Evolutionary conservation across 2,329 filamentous ascomycete species (phyloP).

Genomic region (Aspergillus hortae): DNA sequence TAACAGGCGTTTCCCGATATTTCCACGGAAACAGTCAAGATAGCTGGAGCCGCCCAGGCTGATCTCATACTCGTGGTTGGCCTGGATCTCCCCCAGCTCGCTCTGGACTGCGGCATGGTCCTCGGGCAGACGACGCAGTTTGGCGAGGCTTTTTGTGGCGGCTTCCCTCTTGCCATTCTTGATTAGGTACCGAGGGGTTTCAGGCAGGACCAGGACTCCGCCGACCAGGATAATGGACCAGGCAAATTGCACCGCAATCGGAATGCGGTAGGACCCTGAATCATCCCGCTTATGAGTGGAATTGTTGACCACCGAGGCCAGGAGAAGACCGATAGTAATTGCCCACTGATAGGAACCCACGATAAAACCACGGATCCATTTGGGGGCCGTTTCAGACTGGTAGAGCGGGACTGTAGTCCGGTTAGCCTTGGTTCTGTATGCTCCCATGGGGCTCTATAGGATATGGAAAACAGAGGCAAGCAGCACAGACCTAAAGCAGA

Average conservation of each 20-base stretch:
- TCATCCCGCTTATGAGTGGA: constrained; percentile 58
- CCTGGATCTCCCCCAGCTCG: constrained; percentile 76
- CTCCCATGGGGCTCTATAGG: too few relatives aligned
- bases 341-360: constrained; percentile 76
- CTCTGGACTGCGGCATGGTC: constrained; percentile 65
- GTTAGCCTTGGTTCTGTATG: too few relatives aligned
- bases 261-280: constrained; percentile 69
- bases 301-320: constrained; percentile 70
- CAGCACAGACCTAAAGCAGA: constrained; percentile 52
- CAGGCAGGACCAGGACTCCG: constrained; percentile 71
- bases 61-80: constrained; percentile 80
- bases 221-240: constrained; percentile 70
- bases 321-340: constrained; percentile 70
- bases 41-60: constrained; percentile 25
- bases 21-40: constrained; percentile 56
- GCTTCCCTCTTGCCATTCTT: constrained; percentile 65
- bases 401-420: constrained; percentile 49
- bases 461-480: too few relatives aligned
- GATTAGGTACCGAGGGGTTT: constrained; percentile 78
- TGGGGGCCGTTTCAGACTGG: constrained; percentile 72
- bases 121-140: constrained; percentile 65
- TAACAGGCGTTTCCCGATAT: background rate
- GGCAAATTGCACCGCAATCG: constrained; percentile 71
- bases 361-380: constrained; percentile 69
- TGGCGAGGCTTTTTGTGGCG: constrained; percentile 59